Evolutionary conservation across 352 stramenopile genomes (phyloP), one percentile per base, ranked within the genome.

Genomic region (Thalassiosira sp.): DNA sequence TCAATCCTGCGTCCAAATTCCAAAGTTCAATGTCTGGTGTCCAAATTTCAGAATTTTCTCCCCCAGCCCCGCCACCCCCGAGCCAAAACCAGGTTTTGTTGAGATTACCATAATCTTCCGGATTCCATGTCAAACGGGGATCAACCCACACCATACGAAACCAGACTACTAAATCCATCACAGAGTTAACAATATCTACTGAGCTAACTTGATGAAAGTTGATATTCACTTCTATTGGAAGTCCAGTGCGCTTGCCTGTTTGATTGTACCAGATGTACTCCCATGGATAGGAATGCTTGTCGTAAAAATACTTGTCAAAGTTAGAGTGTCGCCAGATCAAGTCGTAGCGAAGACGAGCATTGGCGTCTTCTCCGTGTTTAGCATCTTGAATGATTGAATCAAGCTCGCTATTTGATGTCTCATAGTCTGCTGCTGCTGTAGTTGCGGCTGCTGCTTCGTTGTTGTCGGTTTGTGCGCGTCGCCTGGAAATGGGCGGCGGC

Each of bases 1-100:
- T 31, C 1, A 85, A 31, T 35, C 61, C 43, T 33, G 70, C 15
- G 22, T 80, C 72, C 11, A 80, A 28, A 57, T 86, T 86, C 78
- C 78, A 83, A 0, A 86, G 48, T 57, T 86, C 61, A 43, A 62
- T 58, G 20, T 62, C 76, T 16, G 76, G 76, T 20, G 77, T 85
- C 77, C 74, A 82, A 60, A 85, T 82, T 56, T 85, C 77, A 3
- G 58, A 75, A 11, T 33, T 77, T 61, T 81, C 77, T 7, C 77
- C 72, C 10, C 48, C 76, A 27, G n/a, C 67, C 20, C 28, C 56
- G 10, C 72, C 72, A 54, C 65, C 61, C n/a, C 27, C 42, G n/a
- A 85, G 69, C 46, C 53, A 85, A 58, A 82, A 79, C 72, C 72
- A 82, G 1, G 31, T 58, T 40, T 63, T 82, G 1, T 31, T 58